A percentile compares a stretch with the other conserved stretches of the same genome.
Evolutionary conservation across 352 stramenopile genomes (phyloP).

Genomic region (Plasmopara viticola): DNA sequence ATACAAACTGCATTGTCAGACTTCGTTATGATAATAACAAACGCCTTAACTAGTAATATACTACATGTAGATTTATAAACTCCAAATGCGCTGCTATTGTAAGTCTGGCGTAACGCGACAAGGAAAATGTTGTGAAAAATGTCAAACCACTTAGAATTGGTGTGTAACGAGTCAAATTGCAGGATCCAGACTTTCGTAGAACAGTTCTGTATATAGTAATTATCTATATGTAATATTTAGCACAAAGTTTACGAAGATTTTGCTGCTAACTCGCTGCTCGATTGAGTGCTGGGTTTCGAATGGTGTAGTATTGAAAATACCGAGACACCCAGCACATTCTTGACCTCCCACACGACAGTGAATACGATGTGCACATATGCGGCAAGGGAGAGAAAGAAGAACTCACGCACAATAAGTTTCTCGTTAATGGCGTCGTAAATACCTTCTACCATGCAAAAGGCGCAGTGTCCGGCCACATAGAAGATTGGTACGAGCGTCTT

Average conservation of each 20-base stretch:
- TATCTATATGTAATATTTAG: too few species aligned
- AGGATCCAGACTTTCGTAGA: too few species aligned
- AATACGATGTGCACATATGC: constrained; percentile 85
- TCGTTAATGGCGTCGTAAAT: constrained; percentile 83
- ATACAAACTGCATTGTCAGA: too few species aligned
- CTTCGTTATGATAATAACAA: too few species aligned
- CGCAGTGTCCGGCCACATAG: constrained; percentile 78
- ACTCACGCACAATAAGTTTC: constrained; percentile 76
- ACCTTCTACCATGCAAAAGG: constrained; percentile 76
- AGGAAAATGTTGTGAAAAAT: too few species aligned
- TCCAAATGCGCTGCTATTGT: too few species aligned
- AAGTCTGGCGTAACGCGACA: too few species aligned
- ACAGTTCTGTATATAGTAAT: too few species aligned
- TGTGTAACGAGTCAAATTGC: too few species aligned
- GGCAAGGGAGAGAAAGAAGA: constrained; percentile 83
- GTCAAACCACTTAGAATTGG: too few species aligned
- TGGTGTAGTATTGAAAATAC: constrained; percentile 69
- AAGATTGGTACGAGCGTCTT: constrained; percentile 88
- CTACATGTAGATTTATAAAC: too few species aligned
- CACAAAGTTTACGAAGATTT: constrained; percentile 19
- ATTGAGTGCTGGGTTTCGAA: constrained; percentile 21
- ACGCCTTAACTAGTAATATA: too few species aligned
- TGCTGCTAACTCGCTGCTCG: constrained; percentile 15
- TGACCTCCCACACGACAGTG: constrained; percentile 83
- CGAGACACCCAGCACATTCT: constrained; percentile 72